Evolutionary conservation across 140 eudicot species (phyloP), one percentile per base, ranked within the genome.

Genomic region (Eryngium alpinum): DNA sequence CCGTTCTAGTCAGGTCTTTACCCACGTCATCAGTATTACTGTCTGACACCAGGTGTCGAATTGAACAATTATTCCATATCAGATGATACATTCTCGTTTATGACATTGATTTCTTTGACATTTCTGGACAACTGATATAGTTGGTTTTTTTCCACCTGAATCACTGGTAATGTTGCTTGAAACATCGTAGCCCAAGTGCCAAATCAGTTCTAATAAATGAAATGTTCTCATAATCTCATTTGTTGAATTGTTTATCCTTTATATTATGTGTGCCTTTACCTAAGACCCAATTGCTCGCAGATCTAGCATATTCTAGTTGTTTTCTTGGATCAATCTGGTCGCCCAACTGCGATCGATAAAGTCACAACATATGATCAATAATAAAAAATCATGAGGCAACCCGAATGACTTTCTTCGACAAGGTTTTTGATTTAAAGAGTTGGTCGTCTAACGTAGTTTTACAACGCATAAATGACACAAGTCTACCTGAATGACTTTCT

Each of bases 341-440:
- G 49, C 80, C 46, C 85, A 94, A 87, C 81, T 87, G 94, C 79
- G 18, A 86, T 89, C 28, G 94, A 87, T 53, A 92, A 79, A 56
- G 93, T 84, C 86, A 87, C 91, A 79, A 91, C 92, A 80, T n/a
- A n/a, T 90, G 91, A 82, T 92, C 97, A 73, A 94, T 90, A 50
- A 87, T 87, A 90, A 85, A 71, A 96, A 94, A 89, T 92, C 94
- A 67, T 89, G 85, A 12, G 91, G n/a, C n/a, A n/a, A n/a, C n/a
- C n/a, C n/a, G n/a, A n/a, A n/a, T n/a, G n/a, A n/a, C n/a, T n/a
- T n/a, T n/a, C n/a, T n/a, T n/a, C n/a, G n/a, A n/a, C n/a, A n/a
- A n/a, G n/a, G n/a, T n/a, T n/a, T n/a, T n/a, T n/a, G n/a, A n/a
- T n/a, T n/a, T n/a, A n/a, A n/a, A n/a, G n/a, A n/a, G n/a, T n/a